Conservation (phyloP, 169 alveolate species). For the Plasmodium berghei region DNA sequence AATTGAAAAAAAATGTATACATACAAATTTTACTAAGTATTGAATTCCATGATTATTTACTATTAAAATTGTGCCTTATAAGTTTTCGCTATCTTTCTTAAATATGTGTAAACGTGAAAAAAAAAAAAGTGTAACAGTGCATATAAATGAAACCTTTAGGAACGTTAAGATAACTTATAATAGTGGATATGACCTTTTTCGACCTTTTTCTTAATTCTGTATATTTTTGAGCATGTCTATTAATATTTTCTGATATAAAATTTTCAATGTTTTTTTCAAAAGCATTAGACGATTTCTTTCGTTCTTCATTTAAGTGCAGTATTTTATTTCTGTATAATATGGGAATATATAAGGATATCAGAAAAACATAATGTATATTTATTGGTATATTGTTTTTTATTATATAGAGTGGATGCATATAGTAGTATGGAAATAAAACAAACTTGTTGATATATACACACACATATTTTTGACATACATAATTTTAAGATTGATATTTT, state of each 20-base stretch:
- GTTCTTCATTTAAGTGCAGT: conserved; percentile 41
- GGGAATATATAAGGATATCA: background rate
- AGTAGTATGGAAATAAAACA: background rate
- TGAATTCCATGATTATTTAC: background rate
- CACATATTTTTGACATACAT: conserved; percentile 19
- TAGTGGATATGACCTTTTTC: conserved; percentile 26
- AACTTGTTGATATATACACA: background rate
- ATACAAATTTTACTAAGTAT: background rate
- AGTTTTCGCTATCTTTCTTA: background rate
- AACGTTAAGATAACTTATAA: background rate
- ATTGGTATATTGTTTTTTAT: background rate
- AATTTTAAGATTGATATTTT: conserved; percentile 2
- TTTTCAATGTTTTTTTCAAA: conserved; percentile 57
- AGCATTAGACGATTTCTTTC: conserved; percentile 34
- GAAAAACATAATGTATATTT: background rate
- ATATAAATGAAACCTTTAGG: background rate
- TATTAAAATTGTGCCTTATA: too few species aligned
- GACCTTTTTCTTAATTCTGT: conserved; percentile 40
- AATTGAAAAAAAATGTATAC: background rate
- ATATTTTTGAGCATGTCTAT: conserved; percentile 19
- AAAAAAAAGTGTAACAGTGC: background rate
- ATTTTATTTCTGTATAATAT: conserved; percentile 17
- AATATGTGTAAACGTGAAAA: background rate
- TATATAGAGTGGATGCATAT: background rate
- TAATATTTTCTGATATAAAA: conserved; percentile 30